Base-by-base conservation (phyloP, 257 asterid species). In the Solanum bukasovii region DNA sequence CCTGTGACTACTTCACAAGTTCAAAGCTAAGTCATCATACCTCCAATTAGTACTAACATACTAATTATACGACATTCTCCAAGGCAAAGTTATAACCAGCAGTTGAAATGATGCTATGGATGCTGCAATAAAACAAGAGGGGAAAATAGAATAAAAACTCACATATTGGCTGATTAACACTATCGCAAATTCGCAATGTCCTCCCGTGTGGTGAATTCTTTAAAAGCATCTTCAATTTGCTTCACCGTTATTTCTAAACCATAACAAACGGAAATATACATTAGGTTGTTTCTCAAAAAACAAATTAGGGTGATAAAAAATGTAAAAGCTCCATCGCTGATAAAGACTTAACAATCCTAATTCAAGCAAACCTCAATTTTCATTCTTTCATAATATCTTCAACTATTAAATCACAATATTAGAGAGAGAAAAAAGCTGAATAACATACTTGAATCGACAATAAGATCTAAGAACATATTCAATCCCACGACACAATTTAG, bases 161-260 rank as follows among this genome's bases (percentile, higher is more conserved):
- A 96, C 98, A 70, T 86, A 95, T 95, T 95, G 98, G 89, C 98
- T 97, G 92, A 97, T 94, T 27, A 96, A 88, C 88, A 96, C 96
- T 18, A 97, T 93, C 23, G 96, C 44, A 40, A 40, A 40, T 40
- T 40, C 44, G 44, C 98, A 89, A 95, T 78, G 87, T 97, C 98
- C 52, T 96, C 98, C 89, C 98, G 92, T 27, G 95, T 20, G 10
- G 99, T 93, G 92, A 95, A 97, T 67, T 96, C 98, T 86, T 96
- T 97, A 92, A 97, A 97, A 20, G 98, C 93, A 25, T 97, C 99
- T 89, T 97, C 98, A 89, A 97, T 94, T 91, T 97, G 98, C 89
- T 96, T 97, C 88, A 92, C 93, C 3, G 98, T 95, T 33, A 96
- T 94, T 93, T 97, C 99, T 96, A 84, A 74, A 84, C 87, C 88